These are phyloP conservation scores for Leccinum subtestaceum DNA, from an alignment of 768 basidiomycete species.

Conservation along the genomic window DNA sequence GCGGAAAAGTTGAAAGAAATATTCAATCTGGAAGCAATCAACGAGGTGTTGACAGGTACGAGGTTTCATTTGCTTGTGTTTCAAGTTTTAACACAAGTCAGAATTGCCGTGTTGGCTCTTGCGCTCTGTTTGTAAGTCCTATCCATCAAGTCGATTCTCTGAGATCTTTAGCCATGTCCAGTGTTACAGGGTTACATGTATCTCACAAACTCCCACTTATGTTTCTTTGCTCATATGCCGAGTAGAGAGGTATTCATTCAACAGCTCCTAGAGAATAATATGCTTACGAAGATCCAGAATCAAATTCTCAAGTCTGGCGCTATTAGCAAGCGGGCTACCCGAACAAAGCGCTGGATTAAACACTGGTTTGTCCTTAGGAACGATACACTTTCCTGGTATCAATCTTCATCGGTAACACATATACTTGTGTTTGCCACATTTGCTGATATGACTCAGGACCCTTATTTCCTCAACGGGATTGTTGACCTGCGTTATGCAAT, in stretches of 20 bases:
- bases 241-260: slow-evolving; percentile 65
- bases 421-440: slow-evolving; percentile 2
- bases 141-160: not conserved
- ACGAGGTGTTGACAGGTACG: slow-evolving; percentile 82
- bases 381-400: slow-evolving; percentile 95
- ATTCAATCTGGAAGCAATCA: slow-evolving; percentile 76
- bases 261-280: not conserved
- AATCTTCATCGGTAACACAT: slow-evolving; percentile 75
- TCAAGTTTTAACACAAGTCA: slow-evolving; percentile 26
- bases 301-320: slow-evolving; percentile 91
- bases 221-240: slow-evolving; percentile 97
- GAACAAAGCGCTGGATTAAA: slow-evolving; percentile 89
- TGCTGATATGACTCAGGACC: slow-evolving; percentile 57
- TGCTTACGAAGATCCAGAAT: slow-evolving; percentile 50
- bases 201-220: slow-evolving; percentile 87
- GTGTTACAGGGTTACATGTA: slow-evolving; percentile 98
- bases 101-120: slow-evolving; percentile 96
- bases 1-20: slow-evolving; percentile 89
- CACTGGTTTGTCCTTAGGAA: slow-evolving; percentile 98
- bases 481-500: slow-evolving; percentile 93
- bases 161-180: slow-evolving; percentile 28
- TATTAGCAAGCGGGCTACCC: slow-evolving; percentile 80
- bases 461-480: slow-evolving; percentile 96
- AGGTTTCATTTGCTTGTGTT: slow-evolving; percentile 6
- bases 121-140: slow-evolving; percentile 77